Base-by-base conservation (phyloP, 2,329 filamentous ascomycete genomes). In the Fusarium hainanense region DNA sequence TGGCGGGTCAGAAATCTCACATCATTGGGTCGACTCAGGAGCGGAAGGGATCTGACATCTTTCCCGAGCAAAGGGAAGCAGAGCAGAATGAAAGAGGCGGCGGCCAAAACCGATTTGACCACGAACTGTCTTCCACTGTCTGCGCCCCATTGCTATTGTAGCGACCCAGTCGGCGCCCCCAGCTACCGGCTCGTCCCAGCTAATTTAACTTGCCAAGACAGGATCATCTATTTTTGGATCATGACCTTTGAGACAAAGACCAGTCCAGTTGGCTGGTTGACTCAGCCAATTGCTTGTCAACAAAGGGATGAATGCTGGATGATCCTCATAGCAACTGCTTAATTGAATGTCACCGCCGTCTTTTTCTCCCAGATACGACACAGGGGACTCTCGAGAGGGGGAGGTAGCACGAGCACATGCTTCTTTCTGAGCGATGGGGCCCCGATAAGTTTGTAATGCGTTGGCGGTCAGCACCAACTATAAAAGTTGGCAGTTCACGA, bases 171-270 rank as follows among this genome's bases (percentile, higher is more conserved):
- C 34, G 60, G n/a, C 28, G 49, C 41, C 30, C 34, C 61, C 66
- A 70, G 60, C 42, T 57, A 58, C 70, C 63, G 68, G 66, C 58
- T 70, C 52, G 59, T 54, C 57, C 59, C 60, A 72, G 68, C 61
- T 66, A 74, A 71, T 73, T 64, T 73, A 61, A 62, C 66, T 58
- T 14, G 42, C 54, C 25, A 54, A 69, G 54, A 55, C 46, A 68
- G 49, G 49, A 40, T 16, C 41, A 18, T 48, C 49, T 74, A 74
- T 74, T 74, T 74, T 74, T 75, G 59, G 72, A 68, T 66, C 20
- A 20, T n/a, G 6, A 32, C 30, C 25, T 54, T 40, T 37, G 34
- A 37, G 71, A 64, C 50, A 63, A 60, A 69, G 54, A 46, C 63
- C 58, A 64, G 62, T 52, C 56, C 54, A 52, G 49, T 63, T 49